These are phyloP conservation scores for Escovopsis sp. DNA, from an alignment of 2,329 filamentous ascomycete species.

Conservation along the genomic window DNA sequence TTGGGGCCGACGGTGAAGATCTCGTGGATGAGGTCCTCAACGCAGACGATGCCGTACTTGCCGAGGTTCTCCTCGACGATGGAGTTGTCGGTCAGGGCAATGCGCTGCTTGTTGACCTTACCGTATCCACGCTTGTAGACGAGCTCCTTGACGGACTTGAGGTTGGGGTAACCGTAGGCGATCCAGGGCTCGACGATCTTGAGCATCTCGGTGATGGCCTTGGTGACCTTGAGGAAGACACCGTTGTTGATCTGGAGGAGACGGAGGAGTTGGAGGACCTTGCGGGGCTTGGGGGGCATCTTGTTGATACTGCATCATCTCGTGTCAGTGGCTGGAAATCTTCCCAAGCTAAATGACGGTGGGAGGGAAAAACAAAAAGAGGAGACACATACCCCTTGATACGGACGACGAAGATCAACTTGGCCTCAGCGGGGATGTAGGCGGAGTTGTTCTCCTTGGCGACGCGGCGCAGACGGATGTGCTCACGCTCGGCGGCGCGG, in stretches of 20 bases:
- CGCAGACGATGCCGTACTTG: conserved; percentile 98
- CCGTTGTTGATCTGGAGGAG: conserved; percentile 99
- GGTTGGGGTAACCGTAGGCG: conserved; percentile 98
- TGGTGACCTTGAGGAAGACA: conserved; percentile 94
- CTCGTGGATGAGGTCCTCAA: conserved; percentile 99
- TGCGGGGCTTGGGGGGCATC: conserved; percentile 99
- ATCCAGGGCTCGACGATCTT: conserved; percentile 98
- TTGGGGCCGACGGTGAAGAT: conserved; percentile 98
- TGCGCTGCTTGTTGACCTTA: conserved; percentile 96
- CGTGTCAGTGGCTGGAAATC: conserved; percentile 1
- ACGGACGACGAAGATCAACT: conserved; percentile 94
- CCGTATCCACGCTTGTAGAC: conserved; percentile 99
- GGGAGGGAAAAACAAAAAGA: not conserved
- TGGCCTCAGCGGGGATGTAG: conserved; percentile 88
- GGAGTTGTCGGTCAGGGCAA: conserved; percentile 92
- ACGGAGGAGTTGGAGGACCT: conserved; percentile 98
- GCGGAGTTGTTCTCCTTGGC: conserved; percentile 87
- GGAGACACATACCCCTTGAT: conserved; percentile 94
- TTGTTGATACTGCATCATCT: conserved; percentile 84
- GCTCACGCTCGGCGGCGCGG: conserved; percentile 95
- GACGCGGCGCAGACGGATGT: conserved; percentile 79
- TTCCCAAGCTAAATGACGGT: no score
- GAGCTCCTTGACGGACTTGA: conserved; percentile 97
- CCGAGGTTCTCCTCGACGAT: conserved; percentile 94
- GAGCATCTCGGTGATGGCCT: conserved; percentile 94